Evolutionary conservation across 164 flowering plant genomes (phyloP), one percentile per base, ranked within the genome.

Genomic region (Warburgia ugandensis): DNA sequence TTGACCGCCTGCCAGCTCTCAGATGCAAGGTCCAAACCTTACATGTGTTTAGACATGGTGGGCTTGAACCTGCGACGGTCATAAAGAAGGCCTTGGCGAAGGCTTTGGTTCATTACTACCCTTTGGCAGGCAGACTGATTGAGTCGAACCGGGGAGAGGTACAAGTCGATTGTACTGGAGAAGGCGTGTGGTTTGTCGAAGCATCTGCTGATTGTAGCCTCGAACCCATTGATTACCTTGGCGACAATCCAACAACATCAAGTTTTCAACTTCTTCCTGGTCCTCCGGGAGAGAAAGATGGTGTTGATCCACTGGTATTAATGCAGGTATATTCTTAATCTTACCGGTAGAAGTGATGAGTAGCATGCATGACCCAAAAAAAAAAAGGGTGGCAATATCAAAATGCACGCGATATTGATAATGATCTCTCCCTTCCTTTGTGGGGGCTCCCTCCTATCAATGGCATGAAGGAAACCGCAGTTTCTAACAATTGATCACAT

Each of bases 31-130:
- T 69, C 23, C 63, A 71, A 17, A 75, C 83, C 2, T 37, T 82
- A 36, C 85, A 79, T 26, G 77, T 82, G 48, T 82, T 64, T 22
- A 54, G 48, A 23, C 69, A 68, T 20, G n/a, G n/a, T n/a, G 83
- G 78, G 20, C 58, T 41, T 23, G 67, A 59, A 5, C 68, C 70
- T 4, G 62, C 74, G 6, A 19, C 48, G 25, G 66, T 66, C 33
- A 71, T 83, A 70, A n/a, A 43, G 41, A 62, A 63, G 47, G 84
- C 81, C 28, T 57, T 83, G 63, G 68, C 83, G 20, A 74, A 45
- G 58, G 86, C 86, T 6, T 51, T 83, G 53, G 79, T 80, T 45
- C 78, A 74, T 17, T 83, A 80, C 46, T 80, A 83, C 58, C 86
- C 84, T 51, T 82, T 83, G 3, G 86, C 86, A 1, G 90, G 90